phyloP scores from a whole-genome alignment of 2,329 filamentous ascomycete genomes.

The Fusarium austroafricanum region DNA sequence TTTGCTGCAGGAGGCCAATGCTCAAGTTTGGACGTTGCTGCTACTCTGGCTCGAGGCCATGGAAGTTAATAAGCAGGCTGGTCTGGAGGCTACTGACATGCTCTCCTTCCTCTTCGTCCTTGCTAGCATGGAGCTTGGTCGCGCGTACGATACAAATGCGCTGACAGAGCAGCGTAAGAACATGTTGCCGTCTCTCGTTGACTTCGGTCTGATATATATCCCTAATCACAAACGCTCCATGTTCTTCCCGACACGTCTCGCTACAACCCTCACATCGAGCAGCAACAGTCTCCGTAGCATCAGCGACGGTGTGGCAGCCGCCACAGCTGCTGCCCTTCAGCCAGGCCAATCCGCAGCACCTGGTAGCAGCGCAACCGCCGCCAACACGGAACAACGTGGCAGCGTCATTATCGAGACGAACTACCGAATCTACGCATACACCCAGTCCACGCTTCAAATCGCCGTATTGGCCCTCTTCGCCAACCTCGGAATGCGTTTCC shows the following conservation, averaged over 20 bases:
- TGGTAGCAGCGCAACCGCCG: constrained; percentile 49
- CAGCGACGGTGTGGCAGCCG: constrained; percentile 75
- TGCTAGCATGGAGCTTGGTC: constrained; percentile 90
- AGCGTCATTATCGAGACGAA: constrained; percentile 98
- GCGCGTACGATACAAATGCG: constrained; percentile 87
- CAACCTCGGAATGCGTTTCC: constrained; percentile 88
- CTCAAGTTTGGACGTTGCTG: constrained; percentile 95
- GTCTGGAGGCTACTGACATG: constrained; percentile 91
- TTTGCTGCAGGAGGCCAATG: constrained; percentile 92
- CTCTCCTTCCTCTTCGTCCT: constrained; percentile 96
- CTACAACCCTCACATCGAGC: constrained; percentile 85
- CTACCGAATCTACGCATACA: constrained; percentile 97
- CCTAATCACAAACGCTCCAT: constrained; percentile 67
- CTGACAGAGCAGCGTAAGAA: constrained; percentile 84
- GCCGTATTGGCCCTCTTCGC: constrained; percentile 92
- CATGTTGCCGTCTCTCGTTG: constrained; percentile 90
- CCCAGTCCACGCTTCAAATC: constrained; percentile 91
- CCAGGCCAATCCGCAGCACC: constrained; percentile 52
- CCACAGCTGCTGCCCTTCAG: constrained; percentile 61
- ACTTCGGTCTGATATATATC: constrained; percentile 92
- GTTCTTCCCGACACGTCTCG: constrained; percentile 91
- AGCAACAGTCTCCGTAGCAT: constrained; percentile 80
- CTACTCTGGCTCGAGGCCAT: constrained; percentile 93
- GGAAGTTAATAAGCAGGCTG: constrained; percentile 66
- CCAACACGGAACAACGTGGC: constrained; percentile 67